Conservation (phyloP, 192 early-diverging fungal species). For the Phlyctochytrium arcticum region DNA sequence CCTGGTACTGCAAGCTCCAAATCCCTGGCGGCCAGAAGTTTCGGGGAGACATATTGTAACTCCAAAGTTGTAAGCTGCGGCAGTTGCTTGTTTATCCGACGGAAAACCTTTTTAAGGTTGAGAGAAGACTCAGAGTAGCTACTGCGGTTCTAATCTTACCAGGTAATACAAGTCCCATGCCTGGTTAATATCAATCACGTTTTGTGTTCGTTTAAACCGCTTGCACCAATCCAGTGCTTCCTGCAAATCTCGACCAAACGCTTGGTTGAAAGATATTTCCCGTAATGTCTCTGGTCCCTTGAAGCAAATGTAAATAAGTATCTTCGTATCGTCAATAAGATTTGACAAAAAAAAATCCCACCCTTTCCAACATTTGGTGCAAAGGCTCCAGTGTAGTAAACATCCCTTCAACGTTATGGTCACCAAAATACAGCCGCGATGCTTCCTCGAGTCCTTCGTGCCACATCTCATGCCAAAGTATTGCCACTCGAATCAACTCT, state of each 20-base stretch:
- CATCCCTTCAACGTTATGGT: conserved; percentile 82
- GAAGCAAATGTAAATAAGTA: not conserved
- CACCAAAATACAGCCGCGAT: conserved; percentile 71
- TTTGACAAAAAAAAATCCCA: conserved; percentile 20
- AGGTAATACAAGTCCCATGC: conserved; percentile 93
- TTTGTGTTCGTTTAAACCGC: conserved; percentile 69
- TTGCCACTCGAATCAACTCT: conserved; percentile 94
- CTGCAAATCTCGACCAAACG: conserved; percentile 78
- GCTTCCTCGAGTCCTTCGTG: conserved; percentile 89
- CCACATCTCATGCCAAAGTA: conserved; percentile 98
- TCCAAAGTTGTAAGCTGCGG: conserved; percentile 78
- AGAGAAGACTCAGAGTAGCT: no score
- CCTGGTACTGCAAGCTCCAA: conserved; percentile 89
- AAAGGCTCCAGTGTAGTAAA: conserved; percentile 77
- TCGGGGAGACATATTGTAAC: conserved; percentile 86
- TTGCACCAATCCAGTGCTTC: conserved; percentile 83
- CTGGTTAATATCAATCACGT: conserved; percentile 81
- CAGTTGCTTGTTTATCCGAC: conserved; percentile 75
- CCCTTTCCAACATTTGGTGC: conserved; percentile 79
- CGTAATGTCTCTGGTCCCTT: conserved; percentile 82
- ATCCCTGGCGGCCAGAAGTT: conserved; percentile 73
- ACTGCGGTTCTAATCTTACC: conserved; percentile 30
- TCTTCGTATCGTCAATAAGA: conserved; percentile 15
- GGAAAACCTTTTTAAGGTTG: conserved; percentile 64
- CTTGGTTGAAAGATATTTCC: conserved; percentile 88